Evolutionary conservation across 441 rosid species (phyloP), one percentile per base, ranked within the genome.

Genomic region (Gossypium gossypioides): DNA sequence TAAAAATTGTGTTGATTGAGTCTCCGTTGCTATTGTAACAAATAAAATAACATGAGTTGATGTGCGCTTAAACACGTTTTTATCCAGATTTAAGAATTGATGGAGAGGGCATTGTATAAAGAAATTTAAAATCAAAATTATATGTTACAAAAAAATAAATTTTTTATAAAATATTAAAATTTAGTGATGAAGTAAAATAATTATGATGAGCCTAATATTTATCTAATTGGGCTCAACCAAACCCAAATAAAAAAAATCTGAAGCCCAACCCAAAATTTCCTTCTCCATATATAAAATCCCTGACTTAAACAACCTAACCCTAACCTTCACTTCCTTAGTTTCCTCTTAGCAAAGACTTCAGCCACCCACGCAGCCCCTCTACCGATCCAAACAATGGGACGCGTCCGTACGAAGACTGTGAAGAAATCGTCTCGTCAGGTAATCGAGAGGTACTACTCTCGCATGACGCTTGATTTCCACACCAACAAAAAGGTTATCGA

Each of bases 361-460:
- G 16, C 15, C 25, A 34, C n/a, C 1, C 10, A 3, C 24, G 3
- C 46, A 2, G n/a, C 1, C 15, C 21, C 42, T 29, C 60, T 32
- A 34, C 13, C 15, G 4, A 15, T 9, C 59, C 27, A 50, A 16
- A 18, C 61, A 61, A 79, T 84, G 87, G 87, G 87, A 12, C 83
- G 87, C 61, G 87, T 84, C 12, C 85, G 87, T 25, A 84, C 87
- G 6, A 84, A 84, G 76, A 84, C 87, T 24, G 87, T 84, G 82
- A 82, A 84, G 81, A 84, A 84, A 59, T 84, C 87, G 0, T 84
- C 87, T 0, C 87, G 85, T 19, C 85, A 81, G 25, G 85, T 84
- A 46, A 80, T 84, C 63, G 87, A 84, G 80, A 71, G 74, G 60
- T 81, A 84, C 80, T 84, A 84, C 80, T 83, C 86, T 3, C 82